These are phyloP conservation scores for Pleomassaria siparia DNA, from an alignment of 2,329 filamentous ascomycete species.

Conservation along the genomic window DNA sequence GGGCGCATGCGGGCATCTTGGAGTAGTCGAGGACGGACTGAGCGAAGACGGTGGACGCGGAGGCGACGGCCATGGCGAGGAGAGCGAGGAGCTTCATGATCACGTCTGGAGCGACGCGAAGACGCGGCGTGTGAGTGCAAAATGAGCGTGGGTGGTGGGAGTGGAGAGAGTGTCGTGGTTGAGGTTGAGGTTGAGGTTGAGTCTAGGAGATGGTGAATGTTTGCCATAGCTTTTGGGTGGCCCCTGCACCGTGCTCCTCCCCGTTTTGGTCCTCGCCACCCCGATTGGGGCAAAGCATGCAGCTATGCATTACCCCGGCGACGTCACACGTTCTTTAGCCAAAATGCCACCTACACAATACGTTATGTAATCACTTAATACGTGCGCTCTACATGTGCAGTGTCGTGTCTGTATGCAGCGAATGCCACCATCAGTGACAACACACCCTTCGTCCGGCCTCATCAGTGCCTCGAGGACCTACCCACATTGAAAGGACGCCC, in stretches of 20 bases:
- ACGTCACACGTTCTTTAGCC: too few relatives aligned
- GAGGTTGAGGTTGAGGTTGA: neutral
- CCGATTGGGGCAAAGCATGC: too few relatives aligned
- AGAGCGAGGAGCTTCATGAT: conserved; percentile 7
- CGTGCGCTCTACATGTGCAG: too few relatives aligned
- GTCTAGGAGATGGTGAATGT: too few relatives aligned
- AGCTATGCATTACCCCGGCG: too few relatives aligned
- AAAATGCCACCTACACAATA: too few relatives aligned
- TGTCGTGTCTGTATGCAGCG: too few relatives aligned
- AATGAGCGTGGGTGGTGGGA: conserved; percentile 4
- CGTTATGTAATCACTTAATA: too few relatives aligned
- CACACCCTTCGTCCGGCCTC: too few relatives aligned
- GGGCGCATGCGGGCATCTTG: conserved; percentile 40
- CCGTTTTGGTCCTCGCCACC: neutral
- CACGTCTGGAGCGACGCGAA: conserved; percentile 1
- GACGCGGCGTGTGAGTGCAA: neutral
- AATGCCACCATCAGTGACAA: too few relatives aligned
- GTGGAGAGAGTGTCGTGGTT: neutral
- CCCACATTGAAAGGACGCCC: neutral
- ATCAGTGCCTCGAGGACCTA: too few relatives aligned
- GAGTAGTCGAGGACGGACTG: conserved; percentile 26
- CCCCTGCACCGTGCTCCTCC: neutral
- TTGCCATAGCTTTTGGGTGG: too few relatives aligned
- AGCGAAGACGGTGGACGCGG: neutral
- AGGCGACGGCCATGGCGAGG: neutral